These are phyloP conservation scores for Mycena crocata DNA, from an alignment of 768 basidiomycete genomes.

Conservation along the genomic window DNA sequence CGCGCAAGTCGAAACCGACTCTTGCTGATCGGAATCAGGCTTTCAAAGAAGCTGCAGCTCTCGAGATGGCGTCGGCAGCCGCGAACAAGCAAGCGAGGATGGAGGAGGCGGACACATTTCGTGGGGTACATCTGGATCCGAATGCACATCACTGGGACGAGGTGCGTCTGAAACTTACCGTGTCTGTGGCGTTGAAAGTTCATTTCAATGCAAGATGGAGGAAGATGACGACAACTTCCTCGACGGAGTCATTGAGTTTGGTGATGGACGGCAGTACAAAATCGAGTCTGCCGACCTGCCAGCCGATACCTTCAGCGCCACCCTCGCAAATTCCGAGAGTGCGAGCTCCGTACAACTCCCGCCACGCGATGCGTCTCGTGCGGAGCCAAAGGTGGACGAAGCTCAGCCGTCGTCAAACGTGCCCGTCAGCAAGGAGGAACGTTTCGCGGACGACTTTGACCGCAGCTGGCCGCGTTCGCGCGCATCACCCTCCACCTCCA, in stretches of 20 bases:
- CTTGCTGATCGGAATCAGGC: slow-evolving; percentile 43
- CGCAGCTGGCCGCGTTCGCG: slow-evolving; percentile 92
- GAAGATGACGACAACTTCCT: slow-evolving; percentile 94
- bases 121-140: slow-evolving; percentile 92
- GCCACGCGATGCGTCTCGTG: slow-evolving; percentile 32
- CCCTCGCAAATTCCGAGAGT: slow-evolving; percentile 16
- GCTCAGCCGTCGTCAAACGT: slow-evolving; percentile 41
- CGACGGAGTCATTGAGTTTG: slow-evolving; percentile 93
- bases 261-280: slow-evolving; percentile 92
- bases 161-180: slow-evolving; percentile 60
- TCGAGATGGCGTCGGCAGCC: slow-evolving; percentile 50
- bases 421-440: slow-evolving; percentile 85
- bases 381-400: slow-evolving; percentile 37
- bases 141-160: slow-evolving; percentile 99
- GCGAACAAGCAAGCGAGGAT: slow-evolving; percentile 72
- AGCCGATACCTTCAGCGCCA: slow-evolving; percentile 43
- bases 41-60: slow-evolving; percentile 57
- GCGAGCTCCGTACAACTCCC: slow-evolving; percentile 34
- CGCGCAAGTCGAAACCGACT: slow-evolving; percentile 49
- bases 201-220: slow-evolving; percentile 69
- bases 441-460: slow-evolving; percentile 95
- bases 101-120: slow-evolving; percentile 93
- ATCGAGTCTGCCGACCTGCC: slow-evolving; percentile 64
- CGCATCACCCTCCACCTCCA: slow-evolving; percentile 56
- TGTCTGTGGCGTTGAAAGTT: slow-evolving; percentile 2